Percentiles rank a stretch among this genome's conserved stretches.
Conservation (phyloP, 148 eudicot species). For the Heliamphora exappendiculata region DNA sequence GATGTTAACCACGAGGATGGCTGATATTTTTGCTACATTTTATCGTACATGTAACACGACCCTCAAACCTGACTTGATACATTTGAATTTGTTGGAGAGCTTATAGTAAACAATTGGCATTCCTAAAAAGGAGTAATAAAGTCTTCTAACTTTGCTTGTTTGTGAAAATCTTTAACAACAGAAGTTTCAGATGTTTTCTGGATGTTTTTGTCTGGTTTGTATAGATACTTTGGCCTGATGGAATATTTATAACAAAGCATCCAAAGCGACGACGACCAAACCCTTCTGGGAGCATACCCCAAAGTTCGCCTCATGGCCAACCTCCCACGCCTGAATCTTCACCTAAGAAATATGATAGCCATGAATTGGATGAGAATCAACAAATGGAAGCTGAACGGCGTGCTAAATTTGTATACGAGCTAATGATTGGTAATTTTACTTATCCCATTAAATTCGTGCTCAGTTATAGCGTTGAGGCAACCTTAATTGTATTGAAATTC, state of each 20-base stretch:
- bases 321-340: conserved; percentile 38
- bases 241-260: conserved; percentile 91
- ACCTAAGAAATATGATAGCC: conserved; percentile 39
- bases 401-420: conserved; percentile 78
- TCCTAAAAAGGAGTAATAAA: neutral
- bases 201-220: neutral
- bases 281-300: conserved; percentile 35
- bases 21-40: neutral
- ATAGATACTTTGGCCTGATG: conserved; percentile 99
- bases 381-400: conserved; percentile 67
- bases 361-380: conserved; percentile 48
- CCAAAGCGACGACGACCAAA: conserved; percentile 59
- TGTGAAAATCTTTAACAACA: neutral
- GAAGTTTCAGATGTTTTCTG: neutral
- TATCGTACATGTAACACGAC: neutral
- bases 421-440: conserved; percentile 63
- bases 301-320: conserved; percentile 32
- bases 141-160: neutral
- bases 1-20: neutral
- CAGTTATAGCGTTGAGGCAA: neutral
- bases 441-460: neutral
- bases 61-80: neutral
- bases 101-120: neutral
- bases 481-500: neutral
- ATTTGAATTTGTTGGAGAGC: neutral